Percentiles rank a stretch among this genome's conserved stretches.
phyloP scores from a whole-genome alignment of 495 filamentous ascomycete species.

The Neurospora sp. region DNA sequence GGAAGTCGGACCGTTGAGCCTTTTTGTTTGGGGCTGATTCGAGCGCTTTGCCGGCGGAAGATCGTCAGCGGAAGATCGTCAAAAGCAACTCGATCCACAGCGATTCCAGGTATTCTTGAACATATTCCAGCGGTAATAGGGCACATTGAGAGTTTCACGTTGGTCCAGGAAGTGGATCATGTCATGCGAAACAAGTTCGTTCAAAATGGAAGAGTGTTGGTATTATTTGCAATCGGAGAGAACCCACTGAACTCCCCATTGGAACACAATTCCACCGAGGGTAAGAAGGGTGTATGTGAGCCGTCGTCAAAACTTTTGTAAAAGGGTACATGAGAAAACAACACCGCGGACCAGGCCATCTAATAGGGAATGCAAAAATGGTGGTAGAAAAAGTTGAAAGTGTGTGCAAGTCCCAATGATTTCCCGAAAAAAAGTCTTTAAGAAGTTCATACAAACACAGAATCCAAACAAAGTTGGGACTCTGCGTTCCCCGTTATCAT shows the following conservation, averaged over 20 bases:
- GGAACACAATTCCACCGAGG: not conserved
- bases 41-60: not conserved
- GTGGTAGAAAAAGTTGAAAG: not conserved
- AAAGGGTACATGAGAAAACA: not conserved
- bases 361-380: not conserved
- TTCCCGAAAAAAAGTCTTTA: slow-evolving; percentile 2
- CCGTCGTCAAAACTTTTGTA: not conserved
- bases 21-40: not conserved
- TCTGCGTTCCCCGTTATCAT: slow-evolving; percentile 1
- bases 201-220: slow-evolving; percentile 7
- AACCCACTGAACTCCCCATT: not conserved
- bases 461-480: not conserved
- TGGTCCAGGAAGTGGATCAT: not conserved
- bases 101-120: not conserved
- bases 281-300: not conserved
- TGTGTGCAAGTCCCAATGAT: not conserved
- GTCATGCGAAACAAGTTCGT: not conserved
- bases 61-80: not conserved
- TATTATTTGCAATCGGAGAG: not conserved
- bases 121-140: not conserved
- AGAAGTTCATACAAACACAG: not conserved
- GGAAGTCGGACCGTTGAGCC: not conserved
- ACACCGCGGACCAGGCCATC: not conserved
- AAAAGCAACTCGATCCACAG: not conserved
- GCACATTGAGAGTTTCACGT: not conserved